Conservation (phyloP, 768 basidiomycete species). For the Ramaria rubella region DNA sequence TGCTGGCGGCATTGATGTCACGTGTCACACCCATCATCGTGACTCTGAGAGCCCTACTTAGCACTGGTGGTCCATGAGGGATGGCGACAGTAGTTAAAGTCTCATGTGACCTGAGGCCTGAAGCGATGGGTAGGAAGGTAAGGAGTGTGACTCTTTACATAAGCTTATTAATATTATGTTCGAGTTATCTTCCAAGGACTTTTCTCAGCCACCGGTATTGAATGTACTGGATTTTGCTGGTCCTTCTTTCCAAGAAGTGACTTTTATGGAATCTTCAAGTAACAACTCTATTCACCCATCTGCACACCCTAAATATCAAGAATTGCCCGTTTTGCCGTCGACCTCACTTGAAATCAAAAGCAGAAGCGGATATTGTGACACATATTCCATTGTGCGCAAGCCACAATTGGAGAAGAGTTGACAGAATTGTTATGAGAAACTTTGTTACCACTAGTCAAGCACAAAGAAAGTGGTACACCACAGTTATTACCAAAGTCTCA, state of each 20-base stretch:
- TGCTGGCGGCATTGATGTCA: no score
- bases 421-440: slow-evolving; percentile 86
- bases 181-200: slow-evolving; percentile 53
- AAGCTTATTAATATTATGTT: no score
- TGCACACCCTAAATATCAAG: slow-evolving; percentile 63
- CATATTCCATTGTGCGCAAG: slow-evolving; percentile 96
- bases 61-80: no score
- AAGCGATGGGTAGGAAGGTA: no score
- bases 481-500: slow-evolving; percentile 79
- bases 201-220: slow-evolving; percentile 45
- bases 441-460: slow-evolving; percentile 93
- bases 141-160: no score
- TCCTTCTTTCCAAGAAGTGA: neutral
- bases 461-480: slow-evolving; percentile 96
- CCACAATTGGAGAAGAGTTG: slow-evolving; percentile 85
- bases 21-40: no score
- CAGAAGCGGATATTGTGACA: slow-evolving; percentile 91
- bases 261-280: slow-evolving; percentile 13
- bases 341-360: slow-evolving; percentile 75
- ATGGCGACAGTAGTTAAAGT: no score
- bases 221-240: slow-evolving; percentile 5
- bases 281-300: slow-evolving; percentile 14
- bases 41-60: no score
- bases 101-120: no score
- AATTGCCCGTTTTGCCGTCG: slow-evolving; percentile 92